Evolutionary conservation across 2,329 filamentous ascomycete species (phyloP), one percentile per base, ranked within the genome.

Genomic region (Furcasterigmium sp.): DNA sequence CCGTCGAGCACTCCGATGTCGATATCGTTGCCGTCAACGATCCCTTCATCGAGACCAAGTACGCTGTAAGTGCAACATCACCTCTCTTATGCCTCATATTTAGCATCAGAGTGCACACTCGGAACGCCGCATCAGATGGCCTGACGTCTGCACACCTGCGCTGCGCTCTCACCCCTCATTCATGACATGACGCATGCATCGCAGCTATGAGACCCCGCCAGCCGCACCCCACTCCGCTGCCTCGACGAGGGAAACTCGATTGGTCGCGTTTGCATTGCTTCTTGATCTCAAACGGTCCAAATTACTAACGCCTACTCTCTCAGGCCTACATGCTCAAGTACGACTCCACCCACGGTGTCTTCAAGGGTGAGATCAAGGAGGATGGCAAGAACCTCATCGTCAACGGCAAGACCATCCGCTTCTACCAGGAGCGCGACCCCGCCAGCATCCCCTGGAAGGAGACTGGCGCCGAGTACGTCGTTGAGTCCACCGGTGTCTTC

Each of bases 261-360:
- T 34, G 14, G n/a, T 17, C 15, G 29, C 29, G n/a, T n/a, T n/a
- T n/a, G n/a, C n/a, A n/a, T n/a, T n/a, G n/a, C n/a, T n/a, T n/a
- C 30, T 23, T 37, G 18, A 26, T 26, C 17, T 9, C 15, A 11
- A 7, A 26, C 23, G 11, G 7, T 7, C 23, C 23, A 26, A 35
- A 17, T 35, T 19, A 18, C 43, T 51, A 35, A 48, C 39, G 40
- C 32, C 53, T 26, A 42, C 41, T 39, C 29, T 28, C 46, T 20
- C 52, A 95, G 90, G 88, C 87, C 67, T 97, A 97, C 84, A 97
- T 97, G 93, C 86, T 98, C 76, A 94, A 95, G 81, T 97, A 97
- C 72, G 93, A 98, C 80, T 90, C 87, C 61, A 90, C 87, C 70
- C 93, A 98, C 82, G 93, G 93, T 60, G 68, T 81, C 68, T 98